Base-by-base conservation (phyloP, 257 asterid genomes). In the Eucommia ulmoides region DNA sequence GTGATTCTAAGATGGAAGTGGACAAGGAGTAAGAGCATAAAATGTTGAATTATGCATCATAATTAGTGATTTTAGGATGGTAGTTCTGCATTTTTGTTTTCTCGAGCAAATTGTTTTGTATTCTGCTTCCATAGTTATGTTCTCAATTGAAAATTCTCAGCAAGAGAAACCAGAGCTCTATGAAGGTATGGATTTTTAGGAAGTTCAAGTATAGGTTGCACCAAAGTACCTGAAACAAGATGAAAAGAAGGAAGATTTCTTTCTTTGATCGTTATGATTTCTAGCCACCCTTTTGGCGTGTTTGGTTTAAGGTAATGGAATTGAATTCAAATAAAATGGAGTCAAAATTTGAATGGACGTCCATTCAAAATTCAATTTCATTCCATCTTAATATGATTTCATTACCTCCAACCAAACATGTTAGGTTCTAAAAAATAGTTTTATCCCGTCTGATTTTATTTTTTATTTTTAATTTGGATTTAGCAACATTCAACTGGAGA, bases 11-110 rank as follows among this genome's bases (percentile, higher is more conserved):
- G n/a, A n/a, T n/a, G n/a, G n/a, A 10, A 35, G 16, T 0, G 9
- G 11, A 2, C n/a, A 35, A 2, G 15, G 3, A 15, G n/a, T 4
- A 10, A 7, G 19, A 24, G 0, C 64, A 66, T 58, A 8, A 64
- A 60, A 61, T 42, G 73, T 51, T 35, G 2, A 24, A 21, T 44
- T 44, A 9, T 7, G 22, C 7, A 6, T 16, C 1, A 16, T 2
- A 16, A 3, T 42, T 21, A 16, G n/a, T 16, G 20, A 6, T 12
- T 12, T 29, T 29, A 5, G 7, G 38, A 12, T 12, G 12, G 12
- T 29, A 5, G 8, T 5, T 29, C 12, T 29, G 7, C 38, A 5
- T 12, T 29, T 7, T 29, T 29, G 7, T 29, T 7, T 29, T 29
- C 12, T 29, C 12, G 7, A 29, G 38, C 38, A 29, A 12, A 29